Base-by-base conservation (phyloP, 306 rosid genomes). In the Castanea mollissima region DNA sequence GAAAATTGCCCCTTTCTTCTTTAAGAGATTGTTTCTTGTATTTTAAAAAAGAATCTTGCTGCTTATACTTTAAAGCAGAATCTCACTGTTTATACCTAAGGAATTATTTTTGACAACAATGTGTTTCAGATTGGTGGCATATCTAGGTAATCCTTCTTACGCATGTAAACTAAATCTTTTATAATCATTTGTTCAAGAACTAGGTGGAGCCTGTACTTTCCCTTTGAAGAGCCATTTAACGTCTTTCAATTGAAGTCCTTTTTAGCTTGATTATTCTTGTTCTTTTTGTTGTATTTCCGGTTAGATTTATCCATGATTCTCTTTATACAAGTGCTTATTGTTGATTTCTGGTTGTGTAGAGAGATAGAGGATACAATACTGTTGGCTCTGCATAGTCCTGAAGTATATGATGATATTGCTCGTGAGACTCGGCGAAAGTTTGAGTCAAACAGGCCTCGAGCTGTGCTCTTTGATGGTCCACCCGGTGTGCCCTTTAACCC, bases 391-490 rank as follows among this genome's bases (percentile, higher is more conserved):
- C 97, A 78, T 3, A 88, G 90, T 84, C 98, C 97, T 82, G 90
- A 91, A 82, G 87, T 89, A 72, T 94, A 92, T 86, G 97, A 94
- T 81, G 90, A 92, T 68, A 92, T 94, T 80, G 98, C 98, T 52
- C 91, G 83, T 29, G 91, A 88, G 68, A 94, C 98, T 73, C 91
- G 94, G 56, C 74, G 85, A 35, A 94, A 92, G 81, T 94, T 91
- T 84, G 97, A 94, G 83, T 88, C 97, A 38, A 94, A 91, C 81
- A 90, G 89, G 85, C 97, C 97, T 81, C 93, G 94, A 69, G 98
- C 98, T 72, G 97, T 94, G 77, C 91, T 94, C 64, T 94, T 94
- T 75, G 97, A 94, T 79, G 98, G 98, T 71, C 98, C 98, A 81
- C 97, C 98, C 79, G 98, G 98, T 91, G 32, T 81, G 85, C 69